phyloP scores from a whole-genome alignment of 2,329 filamentous ascomycete genomes.

The Akanthomyces dipterigenus region DNA sequence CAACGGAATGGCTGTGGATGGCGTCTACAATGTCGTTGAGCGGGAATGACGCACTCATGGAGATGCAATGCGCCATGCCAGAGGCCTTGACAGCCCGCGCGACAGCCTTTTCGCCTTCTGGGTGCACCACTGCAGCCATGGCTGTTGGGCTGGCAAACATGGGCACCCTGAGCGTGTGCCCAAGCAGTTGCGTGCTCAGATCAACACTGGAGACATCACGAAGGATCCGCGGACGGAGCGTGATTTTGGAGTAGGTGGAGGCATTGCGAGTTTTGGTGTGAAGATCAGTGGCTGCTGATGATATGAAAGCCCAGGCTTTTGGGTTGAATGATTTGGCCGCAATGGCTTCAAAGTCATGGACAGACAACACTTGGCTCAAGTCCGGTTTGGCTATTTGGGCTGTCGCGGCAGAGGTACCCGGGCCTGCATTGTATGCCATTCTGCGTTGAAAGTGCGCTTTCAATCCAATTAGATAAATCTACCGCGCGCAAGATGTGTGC shows the following conservation, averaged over 20 bases:
- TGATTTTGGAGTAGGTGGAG: slow-evolving; percentile 47
- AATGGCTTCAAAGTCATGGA: slow-evolving; percentile 52
- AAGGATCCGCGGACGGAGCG: slow-evolving; percentile 52
- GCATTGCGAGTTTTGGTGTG: slow-evolving; percentile 51
- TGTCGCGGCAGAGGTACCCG: too few species aligned
- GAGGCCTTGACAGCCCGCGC: slow-evolving; percentile 43
- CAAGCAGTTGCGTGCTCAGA: slow-evolving; percentile 48
- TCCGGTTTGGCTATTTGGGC: too few species aligned
- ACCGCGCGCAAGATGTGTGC: too few species aligned
- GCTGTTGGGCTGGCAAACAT: slow-evolving; percentile 59
- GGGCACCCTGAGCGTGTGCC: slow-evolving; percentile 44
- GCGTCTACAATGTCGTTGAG: slow-evolving; percentile 42
- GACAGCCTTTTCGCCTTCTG: slow-evolving; percentile 55
- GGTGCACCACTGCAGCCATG: slow-evolving; percentile 57
- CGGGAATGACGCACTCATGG: slow-evolving; percentile 54
- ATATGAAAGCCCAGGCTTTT: slow-evolving; percentile 66
- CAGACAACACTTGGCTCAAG: too few species aligned
- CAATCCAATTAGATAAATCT: too few species aligned
- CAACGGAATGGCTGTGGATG: slow-evolving; percentile 1
- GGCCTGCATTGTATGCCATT: too few species aligned
- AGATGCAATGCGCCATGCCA: slow-evolving; percentile 53
- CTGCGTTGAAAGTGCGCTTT: too few species aligned
- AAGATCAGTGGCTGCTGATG: slow-evolving; percentile 57
- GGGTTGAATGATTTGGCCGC: slow-evolving; percentile 48
- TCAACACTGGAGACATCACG: slow-evolving; percentile 47